Conservation (phyloP, 2,329 filamentous ascomycete species). For the Thielaviopsis punctulata region DNA sequence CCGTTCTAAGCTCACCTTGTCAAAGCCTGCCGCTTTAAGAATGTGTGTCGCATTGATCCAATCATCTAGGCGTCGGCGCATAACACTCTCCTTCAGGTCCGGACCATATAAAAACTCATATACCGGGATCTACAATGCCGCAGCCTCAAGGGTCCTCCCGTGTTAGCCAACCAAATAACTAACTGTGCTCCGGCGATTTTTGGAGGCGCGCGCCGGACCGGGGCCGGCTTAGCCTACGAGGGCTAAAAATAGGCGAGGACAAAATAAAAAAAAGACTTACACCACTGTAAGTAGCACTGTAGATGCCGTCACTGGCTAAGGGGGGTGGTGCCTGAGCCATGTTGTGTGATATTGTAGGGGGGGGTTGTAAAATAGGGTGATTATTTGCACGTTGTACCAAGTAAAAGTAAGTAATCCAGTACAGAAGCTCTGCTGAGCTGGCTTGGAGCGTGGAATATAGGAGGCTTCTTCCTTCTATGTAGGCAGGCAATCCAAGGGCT, state of each 20-base stretch:
- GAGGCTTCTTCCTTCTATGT: background rate
- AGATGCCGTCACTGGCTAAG: conserved; percentile 26
- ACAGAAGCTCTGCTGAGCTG: no score
- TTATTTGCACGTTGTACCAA: background rate
- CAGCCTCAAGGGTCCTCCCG: conserved; percentile 8
- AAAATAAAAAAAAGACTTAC: conserved; percentile 26
- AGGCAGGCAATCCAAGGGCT: no score
- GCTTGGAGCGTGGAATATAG: no score
- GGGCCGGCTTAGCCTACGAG: background rate
- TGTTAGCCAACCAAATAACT: conserved; percentile 5
- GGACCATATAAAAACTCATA: conserved; percentile 79
- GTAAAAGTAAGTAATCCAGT: no score
- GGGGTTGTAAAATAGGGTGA: background rate
- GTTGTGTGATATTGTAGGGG: background rate
- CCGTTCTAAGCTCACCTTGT: conserved; percentile 37
- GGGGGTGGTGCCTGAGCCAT: background rate
- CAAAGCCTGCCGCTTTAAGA: conserved; percentile 87
- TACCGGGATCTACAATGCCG: conserved; percentile 61
- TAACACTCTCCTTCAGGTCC: conserved; percentile 73
- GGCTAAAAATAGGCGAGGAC: background rate
- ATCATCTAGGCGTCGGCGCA: conserved; percentile 81
- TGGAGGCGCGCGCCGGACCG: background rate
- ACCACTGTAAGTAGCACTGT: conserved; percentile 53
- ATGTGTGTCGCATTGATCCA: conserved; percentile 99
- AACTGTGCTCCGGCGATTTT: background rate